These are phyloP conservation scores for Trametopsis cervina DNA, from an alignment of 768 basidiomycete genomes.

Conservation along the genomic window DNA sequence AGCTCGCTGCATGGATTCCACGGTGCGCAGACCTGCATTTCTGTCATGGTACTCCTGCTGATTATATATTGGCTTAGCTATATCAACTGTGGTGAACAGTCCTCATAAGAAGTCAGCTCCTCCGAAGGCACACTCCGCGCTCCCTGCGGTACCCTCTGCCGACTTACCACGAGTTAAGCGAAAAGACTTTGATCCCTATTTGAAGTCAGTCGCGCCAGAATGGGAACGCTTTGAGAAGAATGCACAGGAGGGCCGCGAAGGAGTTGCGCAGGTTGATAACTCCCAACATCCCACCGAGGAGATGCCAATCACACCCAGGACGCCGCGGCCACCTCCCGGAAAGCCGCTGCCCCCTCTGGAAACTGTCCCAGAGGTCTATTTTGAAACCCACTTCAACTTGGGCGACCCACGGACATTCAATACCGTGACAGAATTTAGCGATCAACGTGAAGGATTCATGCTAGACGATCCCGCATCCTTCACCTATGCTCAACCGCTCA, in stretches of 20 bases:
- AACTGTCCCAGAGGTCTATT: slow-evolving; percentile 77
- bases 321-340: slow-evolving; percentile 26
- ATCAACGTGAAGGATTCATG: slow-evolving; percentile 23
- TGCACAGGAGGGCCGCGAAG: slow-evolving; percentile 26
- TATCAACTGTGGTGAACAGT: slow-evolving; percentile 89
- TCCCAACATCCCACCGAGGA: slow-evolving; percentile 1
- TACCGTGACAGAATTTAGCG: slow-evolving; percentile 52
- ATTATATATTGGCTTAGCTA: slow-evolving; percentile 45
- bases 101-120: slow-evolving; percentile 81
- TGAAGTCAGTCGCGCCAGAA: slow-evolving; percentile 62
- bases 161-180: slow-evolving; percentile 75
- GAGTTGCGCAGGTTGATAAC: slow-evolving; percentile 23
- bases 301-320: slow-evolving; percentile 19
- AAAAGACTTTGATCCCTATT: slow-evolving; percentile 82
- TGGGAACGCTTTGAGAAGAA: slow-evolving; percentile 68
- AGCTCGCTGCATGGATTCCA: slow-evolving; percentile 84
- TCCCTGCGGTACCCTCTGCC: slow-evolving; percentile 66
- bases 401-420: slow-evolving; percentile 73
- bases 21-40: slow-evolving; percentile 39
- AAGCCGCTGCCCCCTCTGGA: slow-evolving; percentile 62
- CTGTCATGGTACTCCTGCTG: neutral
- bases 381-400: slow-evolving; percentile 71
- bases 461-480: slow-evolving; percentile 51
- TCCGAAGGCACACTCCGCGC: slow-evolving; percentile 77
- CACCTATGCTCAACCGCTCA: slow-evolving; percentile 62